phyloP scores from a whole-genome alignment of 2,329 filamentous ascomycete genomes.

The Neonectria magnoliae region DNA sequence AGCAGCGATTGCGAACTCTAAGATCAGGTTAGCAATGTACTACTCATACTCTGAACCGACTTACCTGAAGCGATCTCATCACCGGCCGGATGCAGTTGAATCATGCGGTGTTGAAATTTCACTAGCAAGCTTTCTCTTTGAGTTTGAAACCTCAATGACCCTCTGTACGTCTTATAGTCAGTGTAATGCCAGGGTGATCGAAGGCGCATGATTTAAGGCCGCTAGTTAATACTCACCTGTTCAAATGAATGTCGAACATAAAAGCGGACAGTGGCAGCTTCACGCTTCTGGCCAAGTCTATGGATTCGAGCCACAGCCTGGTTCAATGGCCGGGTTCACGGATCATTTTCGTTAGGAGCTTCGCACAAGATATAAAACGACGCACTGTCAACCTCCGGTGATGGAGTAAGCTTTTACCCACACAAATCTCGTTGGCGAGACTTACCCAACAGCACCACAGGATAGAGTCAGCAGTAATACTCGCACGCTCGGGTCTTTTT shows the following conservation, averaged over 20 bases:
- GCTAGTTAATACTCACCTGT: conserved; percentile 36
- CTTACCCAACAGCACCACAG: conserved; percentile 61
- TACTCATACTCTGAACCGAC: fast-evolving
- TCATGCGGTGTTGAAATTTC: background rate
- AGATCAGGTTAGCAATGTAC: background rate
- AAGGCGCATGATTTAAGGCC: no score
- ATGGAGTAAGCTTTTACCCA: background rate
- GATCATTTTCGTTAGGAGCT: background rate
- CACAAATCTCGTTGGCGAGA: background rate
- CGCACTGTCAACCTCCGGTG: conserved; percentile 50
- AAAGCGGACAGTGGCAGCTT: conserved; percentile 52
- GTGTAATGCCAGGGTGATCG: background rate
- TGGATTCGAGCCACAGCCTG: conserved; percentile 53
- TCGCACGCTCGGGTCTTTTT: conserved; percentile 46
- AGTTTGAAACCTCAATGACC: background rate
- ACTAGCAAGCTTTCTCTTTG: background rate
- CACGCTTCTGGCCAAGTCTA: conserved; percentile 47
- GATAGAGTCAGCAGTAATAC: conserved; percentile 58
- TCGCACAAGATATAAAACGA: background rate
- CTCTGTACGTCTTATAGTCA: background rate
- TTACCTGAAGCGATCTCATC: background rate
- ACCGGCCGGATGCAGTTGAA: background rate
- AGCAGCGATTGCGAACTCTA: background rate
- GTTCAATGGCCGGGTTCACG: conserved; percentile 55
- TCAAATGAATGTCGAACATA: conserved; percentile 52